Percentiles rank a stretch among this genome's conserved stretches.
Evolutionary conservation across 1,284 basidiomycete species (phyloP).

Genomic region (Marasmius oreades): DNA sequence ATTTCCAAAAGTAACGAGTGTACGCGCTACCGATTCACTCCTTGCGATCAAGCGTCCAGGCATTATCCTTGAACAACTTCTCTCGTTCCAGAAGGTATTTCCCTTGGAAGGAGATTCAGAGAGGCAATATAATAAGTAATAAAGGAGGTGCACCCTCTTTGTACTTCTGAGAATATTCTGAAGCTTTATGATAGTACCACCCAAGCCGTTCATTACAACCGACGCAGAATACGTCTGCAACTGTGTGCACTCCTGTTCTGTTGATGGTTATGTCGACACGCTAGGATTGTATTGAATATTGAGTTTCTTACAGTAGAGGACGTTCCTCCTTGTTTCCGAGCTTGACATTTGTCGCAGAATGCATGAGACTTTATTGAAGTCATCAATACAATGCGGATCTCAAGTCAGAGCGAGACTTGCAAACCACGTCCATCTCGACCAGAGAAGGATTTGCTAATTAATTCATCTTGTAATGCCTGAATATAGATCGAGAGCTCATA

Average conservation of each 20-base stretch:
- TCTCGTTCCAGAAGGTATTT: conserved; percentile 85
- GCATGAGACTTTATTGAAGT: conserved; percentile 54
- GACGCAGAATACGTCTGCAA: conserved; percentile 75
- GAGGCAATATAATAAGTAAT: neutral
- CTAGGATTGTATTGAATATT: neutral
- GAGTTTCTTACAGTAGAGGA: conserved; percentile 55
- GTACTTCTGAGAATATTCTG: conserved; percentile 78
- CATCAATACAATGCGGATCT: neutral
- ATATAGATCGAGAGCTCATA: conserved; percentile 1
- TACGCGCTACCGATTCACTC: neutral
- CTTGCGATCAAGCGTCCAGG: conserved; percentile 55
- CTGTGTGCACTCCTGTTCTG: conserved; percentile 81
- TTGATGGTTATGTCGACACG: conserved; percentile 2
- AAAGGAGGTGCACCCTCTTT: conserved; percentile 64
- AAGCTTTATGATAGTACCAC: conserved; percentile 83
- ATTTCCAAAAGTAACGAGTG: no score
- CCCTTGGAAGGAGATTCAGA: conserved; percentile 37
- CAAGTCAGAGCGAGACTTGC: conserved; percentile 39
- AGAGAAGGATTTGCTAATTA: conserved; percentile 84
- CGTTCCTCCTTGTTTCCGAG: conserved; percentile 76
- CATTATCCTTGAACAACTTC: conserved; percentile 76
- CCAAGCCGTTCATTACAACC: conserved; percentile 78
- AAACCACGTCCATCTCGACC: conserved; percentile 82
- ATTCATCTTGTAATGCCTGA: conserved; percentile 79
- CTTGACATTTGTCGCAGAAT: conserved; percentile 74